Evolutionary conservation across 2,329 filamentous ascomycete genomes (phyloP), one percentile per base, ranked within the genome.

Genomic region (Phaeomoniella chlamydospora): DNA sequence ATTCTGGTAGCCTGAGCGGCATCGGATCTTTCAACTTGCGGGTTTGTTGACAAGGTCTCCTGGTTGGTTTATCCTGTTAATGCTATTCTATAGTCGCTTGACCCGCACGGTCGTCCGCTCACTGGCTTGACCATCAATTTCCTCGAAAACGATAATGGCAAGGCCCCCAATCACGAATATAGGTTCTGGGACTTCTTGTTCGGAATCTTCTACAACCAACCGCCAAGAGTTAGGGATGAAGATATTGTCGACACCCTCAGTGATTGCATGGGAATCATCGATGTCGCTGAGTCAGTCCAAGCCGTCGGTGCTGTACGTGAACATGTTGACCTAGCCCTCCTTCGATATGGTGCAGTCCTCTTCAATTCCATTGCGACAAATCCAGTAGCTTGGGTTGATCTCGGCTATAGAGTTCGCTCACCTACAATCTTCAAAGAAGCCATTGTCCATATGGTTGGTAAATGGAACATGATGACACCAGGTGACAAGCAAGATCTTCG

Each of bases 251-350:
- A 49, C 5, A 51, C 64, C 0, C 52, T 69, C n/a, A 38, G 44
- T 2, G 56, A 59, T 31, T 58, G 58, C 14, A 46, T 59, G 18
- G 51, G 53, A 3, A 49, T 70, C 5, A 50, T 64, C 32, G 49
- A 59, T 11, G 57, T 66, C 10, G 62, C 63, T 2, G 63, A 68
- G 38, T 61, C 61, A 32, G 56, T 71, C 3, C 52, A 57, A 12
- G 61, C 62, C 29, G 53, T 58, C 12, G 45, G 50, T 11, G 44
- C 59, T 33, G 52, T 72, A 40, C 54, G 56, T 33, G 58, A 60
- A 16, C 49, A 57, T 3, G 57, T 72, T 39, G 64, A 68, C 39
- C 56, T 62, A 22, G 58, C 61, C 2, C 57, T 72, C 2, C 49
- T 68, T 37, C 57, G 59, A 34, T 58, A 62, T 19, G 63, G 62